Conservation (phyloP, 345 rosid species). For the Cardamine resedifolia region DNA sequence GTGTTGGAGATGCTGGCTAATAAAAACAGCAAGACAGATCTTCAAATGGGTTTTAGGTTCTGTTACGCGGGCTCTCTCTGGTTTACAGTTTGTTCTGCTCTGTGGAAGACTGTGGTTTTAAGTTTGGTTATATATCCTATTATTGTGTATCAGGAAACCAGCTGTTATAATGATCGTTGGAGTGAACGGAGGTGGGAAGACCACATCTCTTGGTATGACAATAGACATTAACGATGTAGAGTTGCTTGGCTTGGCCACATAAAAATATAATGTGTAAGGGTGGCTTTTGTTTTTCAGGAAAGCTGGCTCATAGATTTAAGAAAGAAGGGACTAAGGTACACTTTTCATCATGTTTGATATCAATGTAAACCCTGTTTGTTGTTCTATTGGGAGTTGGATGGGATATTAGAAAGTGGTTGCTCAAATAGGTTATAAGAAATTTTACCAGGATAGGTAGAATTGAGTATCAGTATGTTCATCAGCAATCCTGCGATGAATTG, state of each 20-base stretch:
- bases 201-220: constrained; percentile 89
- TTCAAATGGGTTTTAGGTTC: constrained; percentile 88
- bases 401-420: constrained; percentile 3
- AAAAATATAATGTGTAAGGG: neutral
- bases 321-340: constrained; percentile 82
- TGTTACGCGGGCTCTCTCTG: neutral
- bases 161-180: constrained; percentile 89
- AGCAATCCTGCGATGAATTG: constrained; percentile 36
- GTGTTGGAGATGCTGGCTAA: constrained; percentile 68
- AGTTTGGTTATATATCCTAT: neutral
- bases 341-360: constrained; percentile 5
- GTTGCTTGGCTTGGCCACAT: neutral
- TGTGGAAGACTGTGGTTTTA: constrained; percentile 1
- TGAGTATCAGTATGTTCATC: constrained; percentile 35
- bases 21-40: constrained; percentile 75
- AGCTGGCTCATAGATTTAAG: constrained; percentile 87
- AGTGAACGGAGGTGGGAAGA: constrained; percentile 96
- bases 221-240: neutral
- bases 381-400: neutral
- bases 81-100: neutral
- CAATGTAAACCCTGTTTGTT: neutral
- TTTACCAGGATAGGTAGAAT: constrained; percentile 7
- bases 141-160: constrained; percentile 64
- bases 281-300: constrained; percentile 58
- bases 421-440: neutral